phyloP scores from a whole-genome alignment of 108 stramenopile species.

The Mediolabrus comicus region DNA sequence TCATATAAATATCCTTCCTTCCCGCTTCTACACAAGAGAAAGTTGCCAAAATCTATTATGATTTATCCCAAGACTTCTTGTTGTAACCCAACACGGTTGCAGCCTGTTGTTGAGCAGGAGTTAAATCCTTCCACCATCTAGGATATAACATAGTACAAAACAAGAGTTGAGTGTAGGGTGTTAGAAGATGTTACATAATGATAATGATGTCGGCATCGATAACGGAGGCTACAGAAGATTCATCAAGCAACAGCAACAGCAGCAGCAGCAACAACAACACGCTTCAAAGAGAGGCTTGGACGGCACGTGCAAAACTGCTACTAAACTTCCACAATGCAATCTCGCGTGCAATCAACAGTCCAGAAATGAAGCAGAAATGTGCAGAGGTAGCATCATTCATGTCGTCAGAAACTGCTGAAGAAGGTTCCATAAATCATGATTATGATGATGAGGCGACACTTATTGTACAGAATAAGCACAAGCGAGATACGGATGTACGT shows the following conservation, averaged over 20 bases:
- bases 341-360: conserved; percentile 31
- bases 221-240: no score
- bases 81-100: conserved; percentile 43
- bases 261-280: background rate
- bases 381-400: conserved; percentile 16
- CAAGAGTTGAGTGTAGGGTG: no score
- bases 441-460: conserved; percentile 32
- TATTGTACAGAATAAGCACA: conserved; percentile 38
- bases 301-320: conserved; percentile 32
- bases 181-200: no score
- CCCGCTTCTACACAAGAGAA: no score
- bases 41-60: no score
- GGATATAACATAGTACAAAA: no score
- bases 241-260: background rate
- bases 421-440: background rate
- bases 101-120: conserved; percentile 41
- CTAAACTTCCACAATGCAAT: conserved; percentile 37
- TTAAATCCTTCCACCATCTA: conserved; percentile 50
- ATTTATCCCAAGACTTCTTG: conserved; percentile 43
- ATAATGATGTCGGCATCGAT: no score
- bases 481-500: conserved; percentile 17
- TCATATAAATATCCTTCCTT: no score
- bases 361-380: conserved; percentile 40
- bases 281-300: conserved; percentile 37
- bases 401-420: background rate